Percentiles rank a stretch among this genome's conserved stretches.
Conservation (phyloP, 2,329 filamentous ascomycete genomes). For the Curvularia eragrostidis region DNA sequence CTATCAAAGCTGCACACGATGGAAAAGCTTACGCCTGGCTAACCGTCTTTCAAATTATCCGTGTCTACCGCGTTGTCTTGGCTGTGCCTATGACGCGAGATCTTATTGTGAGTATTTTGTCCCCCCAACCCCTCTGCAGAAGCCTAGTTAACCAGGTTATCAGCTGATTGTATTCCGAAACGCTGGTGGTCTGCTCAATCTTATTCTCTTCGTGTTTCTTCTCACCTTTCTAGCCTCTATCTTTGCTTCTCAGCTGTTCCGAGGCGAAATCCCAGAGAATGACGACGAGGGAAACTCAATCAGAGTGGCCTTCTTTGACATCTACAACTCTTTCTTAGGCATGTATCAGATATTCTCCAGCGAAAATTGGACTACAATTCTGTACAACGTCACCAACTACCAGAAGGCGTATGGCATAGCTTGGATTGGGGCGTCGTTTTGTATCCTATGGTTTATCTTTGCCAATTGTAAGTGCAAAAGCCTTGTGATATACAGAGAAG, state of each 20-base stretch:
- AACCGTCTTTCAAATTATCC: slow-evolving; percentile 89
- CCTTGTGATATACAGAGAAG: neutral
- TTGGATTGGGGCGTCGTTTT: slow-evolving; percentile 90
- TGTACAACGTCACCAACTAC: slow-evolving; percentile 81
- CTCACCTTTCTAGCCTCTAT: slow-evolving; percentile 94
- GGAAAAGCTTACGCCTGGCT: slow-evolving; percentile 83
- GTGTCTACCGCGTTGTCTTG: slow-evolving; percentile 89
- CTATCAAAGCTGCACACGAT: slow-evolving; percentile 68
- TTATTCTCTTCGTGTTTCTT: slow-evolving; percentile 95
- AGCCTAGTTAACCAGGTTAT: slow-evolving; percentile 25
- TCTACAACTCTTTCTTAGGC: slow-evolving; percentile 94
- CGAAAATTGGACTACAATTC: slow-evolving; percentile 90
- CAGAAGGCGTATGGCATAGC: slow-evolving; percentile 72
- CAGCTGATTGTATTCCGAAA: slow-evolving; percentile 83
- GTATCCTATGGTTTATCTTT: slow-evolving; percentile 95
- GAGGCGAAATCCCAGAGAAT: slow-evolving; percentile 75
- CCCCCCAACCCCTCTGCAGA: neutral
- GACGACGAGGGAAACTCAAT: slow-evolving; percentile 68
- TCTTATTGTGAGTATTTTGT: slow-evolving; percentile 67
- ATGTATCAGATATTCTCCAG: slow-evolving; percentile 98
- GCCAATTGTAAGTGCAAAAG: slow-evolving; percentile 66
- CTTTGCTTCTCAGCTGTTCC: slow-evolving; percentile 90
- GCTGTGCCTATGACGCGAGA: slow-evolving; percentile 86
- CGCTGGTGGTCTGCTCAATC: slow-evolving; percentile 86
- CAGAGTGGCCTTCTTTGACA: slow-evolving; percentile 80